Percentiles rank a stretch among this genome's conserved stretches.
These are phyloP conservation scores for Lecanicillium sp. DNA, from an alignment of 2,329 filamentous ascomycete genomes.

Conservation along the genomic window DNA sequence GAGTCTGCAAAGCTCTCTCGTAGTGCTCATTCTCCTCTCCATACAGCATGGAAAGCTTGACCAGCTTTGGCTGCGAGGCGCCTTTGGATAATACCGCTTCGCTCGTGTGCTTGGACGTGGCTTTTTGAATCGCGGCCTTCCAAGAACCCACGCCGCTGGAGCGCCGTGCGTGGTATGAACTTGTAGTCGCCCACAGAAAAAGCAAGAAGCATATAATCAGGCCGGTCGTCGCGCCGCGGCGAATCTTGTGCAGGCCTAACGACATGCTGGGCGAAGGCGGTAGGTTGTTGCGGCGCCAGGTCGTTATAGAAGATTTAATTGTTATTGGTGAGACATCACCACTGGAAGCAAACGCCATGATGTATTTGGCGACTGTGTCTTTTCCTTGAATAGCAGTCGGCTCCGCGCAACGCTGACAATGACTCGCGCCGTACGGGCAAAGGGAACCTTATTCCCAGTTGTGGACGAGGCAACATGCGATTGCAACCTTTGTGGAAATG, in stretches of 20 bases:
- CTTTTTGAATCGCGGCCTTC: background rate
- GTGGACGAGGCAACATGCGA: too few relatives aligned
- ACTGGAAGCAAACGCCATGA: background rate
- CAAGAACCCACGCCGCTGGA: background rate
- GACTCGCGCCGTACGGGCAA: too few relatives aligned
- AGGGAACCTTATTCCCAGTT: too few relatives aligned
- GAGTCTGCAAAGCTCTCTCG: background rate
- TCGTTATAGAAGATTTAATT: background rate
- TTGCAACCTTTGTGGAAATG: too few relatives aligned
- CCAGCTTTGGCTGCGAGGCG: background rate
- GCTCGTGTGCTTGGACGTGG: too few relatives aligned
- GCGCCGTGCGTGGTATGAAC: background rate
- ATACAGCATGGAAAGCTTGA: background rate
- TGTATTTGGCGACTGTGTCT: too few relatives aligned
- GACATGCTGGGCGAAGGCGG: background rate
- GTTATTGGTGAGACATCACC: background rate
- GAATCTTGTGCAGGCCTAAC: background rate
- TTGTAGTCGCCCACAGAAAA: background rate
- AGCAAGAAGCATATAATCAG: background rate
- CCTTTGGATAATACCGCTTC: too few relatives aligned
- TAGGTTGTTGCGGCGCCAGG: background rate
- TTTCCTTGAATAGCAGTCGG: too few relatives aligned
- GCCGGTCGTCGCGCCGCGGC: background rate
- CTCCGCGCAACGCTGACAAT: too few relatives aligned
- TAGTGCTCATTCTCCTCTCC: background rate